Base-by-base conservation (phyloP, 78 protist genomes). In the Guillardia theta region DNA sequence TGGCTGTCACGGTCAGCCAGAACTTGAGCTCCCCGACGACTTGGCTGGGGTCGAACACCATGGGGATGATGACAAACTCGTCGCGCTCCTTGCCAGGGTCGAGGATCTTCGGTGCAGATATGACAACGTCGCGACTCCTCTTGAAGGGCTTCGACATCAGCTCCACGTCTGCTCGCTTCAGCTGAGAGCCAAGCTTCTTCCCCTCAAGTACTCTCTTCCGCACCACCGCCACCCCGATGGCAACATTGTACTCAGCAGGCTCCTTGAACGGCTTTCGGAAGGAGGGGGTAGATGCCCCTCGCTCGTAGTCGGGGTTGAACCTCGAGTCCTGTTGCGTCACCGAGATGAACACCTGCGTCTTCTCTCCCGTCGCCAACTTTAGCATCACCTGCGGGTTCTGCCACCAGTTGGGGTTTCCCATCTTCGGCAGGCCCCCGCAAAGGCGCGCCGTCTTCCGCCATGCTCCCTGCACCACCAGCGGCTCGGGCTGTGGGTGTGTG, bases 401-500 rank as follows among this genome's bases (percentile, higher is more conserved):
- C 83, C 83, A 70, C 83, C 83, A 70, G 41, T 4, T 33, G 0
- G 36, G 5, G 83, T 70, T 70, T 6, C 83, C 83, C 6, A 12
- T 24, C 41, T 24, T 12, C 83, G 22, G 83, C 10, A 43, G 36
- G 41, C 83, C 83, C 4, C 83, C 41, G 83, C 83, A 70, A 24
- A 33, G 33, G 33, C 62, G 33, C 45, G 10, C 45, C 1, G 83
- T 33, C 41, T 70, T 70, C 46, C 22, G 36, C 83, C 83, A 70
- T 43, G 21, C 83, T 24, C 36, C 36, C 22, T 22, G 83, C 4
- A 70, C 46, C 83, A 70, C 22, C 83, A 70, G 83, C 5, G 83
- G 83, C 83, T 70, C 83, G 0, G 83, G 83, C 83, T 70, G 46
- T 36, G 83, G 83, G 83, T 70, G 46, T 12, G 83, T 70, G n/a